Evolutionary conservation across 2,329 filamentous ascomycete genomes (phyloP).

Genomic region (Pezicula rhizophila): DNA sequence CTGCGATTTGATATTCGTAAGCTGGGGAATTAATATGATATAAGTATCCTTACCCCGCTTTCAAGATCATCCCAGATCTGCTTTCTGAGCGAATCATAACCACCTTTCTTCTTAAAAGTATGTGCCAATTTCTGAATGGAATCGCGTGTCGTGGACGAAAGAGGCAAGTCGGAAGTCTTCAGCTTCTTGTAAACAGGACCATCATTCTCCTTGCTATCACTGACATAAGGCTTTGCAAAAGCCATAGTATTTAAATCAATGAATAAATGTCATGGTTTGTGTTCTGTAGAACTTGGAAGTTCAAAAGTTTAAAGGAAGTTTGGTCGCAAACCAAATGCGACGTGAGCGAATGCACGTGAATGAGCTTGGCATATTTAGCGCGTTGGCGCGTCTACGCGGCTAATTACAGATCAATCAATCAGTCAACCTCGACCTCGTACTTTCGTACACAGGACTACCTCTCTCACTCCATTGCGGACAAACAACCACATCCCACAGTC

Average conservation of each 20-base stretch:
- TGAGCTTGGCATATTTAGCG: neutral
- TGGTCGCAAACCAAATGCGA: neutral
- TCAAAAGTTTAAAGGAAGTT: neutral
- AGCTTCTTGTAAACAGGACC: slow-evolving; percentile 41
- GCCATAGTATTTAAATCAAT: slow-evolving; percentile 9
- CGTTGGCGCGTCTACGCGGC: neutral
- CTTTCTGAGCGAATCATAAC: slow-evolving; percentile 73
- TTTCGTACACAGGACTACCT: neutral
- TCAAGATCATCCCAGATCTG: slow-evolving; percentile 71
- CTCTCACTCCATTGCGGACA: slow-evolving; percentile 8
- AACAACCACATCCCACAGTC: slow-evolving; percentile 2
- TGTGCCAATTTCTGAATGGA: slow-evolving; percentile 72
- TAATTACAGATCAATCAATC: neutral
- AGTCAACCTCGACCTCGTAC: neutral
- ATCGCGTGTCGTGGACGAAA: slow-evolving; percentile 65
- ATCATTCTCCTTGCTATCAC: slow-evolving; percentile 11
- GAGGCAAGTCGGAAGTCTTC: slow-evolving; percentile 69
- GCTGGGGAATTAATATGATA: slow-evolving; percentile 2
- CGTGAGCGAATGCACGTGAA: neutral
- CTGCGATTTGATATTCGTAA: slow-evolving; percentile 33
- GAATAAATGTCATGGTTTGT: neutral
- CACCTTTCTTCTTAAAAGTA: slow-evolving; percentile 80
- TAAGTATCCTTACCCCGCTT: slow-evolving; percentile 47
- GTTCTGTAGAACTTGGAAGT: no score
- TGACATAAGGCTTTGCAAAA: slow-evolving; percentile 13